These are phyloP conservation scores for Phaeotremella skinneri DNA, from an alignment of 768 basidiomycete species.

Conservation along the genomic window DNA sequence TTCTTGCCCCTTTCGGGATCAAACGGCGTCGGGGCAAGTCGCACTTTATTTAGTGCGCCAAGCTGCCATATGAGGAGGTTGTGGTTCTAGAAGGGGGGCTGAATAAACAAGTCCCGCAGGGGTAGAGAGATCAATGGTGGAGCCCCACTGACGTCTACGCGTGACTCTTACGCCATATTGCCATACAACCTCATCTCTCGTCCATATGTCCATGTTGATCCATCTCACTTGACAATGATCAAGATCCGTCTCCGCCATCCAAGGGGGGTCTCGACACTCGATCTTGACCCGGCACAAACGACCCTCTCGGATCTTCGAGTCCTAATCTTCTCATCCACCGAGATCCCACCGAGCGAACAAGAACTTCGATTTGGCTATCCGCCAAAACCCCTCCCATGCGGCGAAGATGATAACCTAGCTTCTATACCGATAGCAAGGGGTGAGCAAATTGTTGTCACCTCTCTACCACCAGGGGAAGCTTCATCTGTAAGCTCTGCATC, in stretches of 20 bases:
- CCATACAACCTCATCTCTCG: too few relatives aligned
- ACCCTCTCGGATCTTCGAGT: conserved; percentile 75
- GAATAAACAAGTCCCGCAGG: too few relatives aligned
- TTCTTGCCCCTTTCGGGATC: too few relatives aligned
- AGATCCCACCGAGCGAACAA: conserved; percentile 74
- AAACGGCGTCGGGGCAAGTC: too few relatives aligned
- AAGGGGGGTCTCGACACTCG: conserved; percentile 73
- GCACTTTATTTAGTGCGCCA: too few relatives aligned
- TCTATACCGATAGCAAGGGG: conserved; percentile 73
- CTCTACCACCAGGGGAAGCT: conserved; percentile 15
- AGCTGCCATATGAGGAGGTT: too few relatives aligned
- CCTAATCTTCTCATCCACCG: conserved; percentile 64
- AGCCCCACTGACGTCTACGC: too few relatives aligned
- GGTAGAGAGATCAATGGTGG: too few relatives aligned
- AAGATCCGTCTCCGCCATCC: conserved; percentile 76
- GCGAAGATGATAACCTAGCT: conserved; percentile 52
- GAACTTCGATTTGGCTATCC: conserved; percentile 72
- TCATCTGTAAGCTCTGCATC: conserved; percentile 18
- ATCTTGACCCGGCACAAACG: conserved; percentile 60
- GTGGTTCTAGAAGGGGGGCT: too few relatives aligned
- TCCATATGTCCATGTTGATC: neutral
- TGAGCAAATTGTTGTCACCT: conserved; percentile 80
- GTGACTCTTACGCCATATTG: too few relatives aligned
- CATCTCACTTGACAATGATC: neutral
- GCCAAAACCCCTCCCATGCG: conserved; percentile 62